phyloP scores from a whole-genome alignment of 2,329 filamentous ascomycete species.

The Aspergillus sp. region DNA sequence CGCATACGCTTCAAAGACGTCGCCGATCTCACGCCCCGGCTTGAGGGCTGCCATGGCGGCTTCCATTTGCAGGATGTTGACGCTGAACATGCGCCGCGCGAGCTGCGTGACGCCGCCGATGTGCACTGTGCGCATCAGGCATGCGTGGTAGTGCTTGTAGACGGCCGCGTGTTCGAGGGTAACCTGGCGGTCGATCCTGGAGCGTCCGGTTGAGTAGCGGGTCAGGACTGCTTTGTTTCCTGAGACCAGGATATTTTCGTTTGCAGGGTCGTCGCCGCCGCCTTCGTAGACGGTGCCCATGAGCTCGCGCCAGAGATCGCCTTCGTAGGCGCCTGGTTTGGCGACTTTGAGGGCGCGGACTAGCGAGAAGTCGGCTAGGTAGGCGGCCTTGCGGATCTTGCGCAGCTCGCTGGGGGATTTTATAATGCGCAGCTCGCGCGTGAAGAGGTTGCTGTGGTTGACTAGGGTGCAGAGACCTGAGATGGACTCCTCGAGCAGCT shows the following conservation, averaged over 20 bases:
- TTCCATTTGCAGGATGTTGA: conserved; percentile 30
- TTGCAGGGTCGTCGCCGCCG: conserved; percentile 35
- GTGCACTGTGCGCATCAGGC: conserved; percentile 34
- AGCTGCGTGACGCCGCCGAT: conserved; percentile 29
- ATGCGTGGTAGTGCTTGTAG: conserved; percentile 37
- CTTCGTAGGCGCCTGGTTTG: conserved; percentile 36
- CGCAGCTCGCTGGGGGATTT: conserved; percentile 31
- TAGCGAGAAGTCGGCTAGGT: conserved; percentile 35
- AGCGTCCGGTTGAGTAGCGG: conserved; percentile 32
- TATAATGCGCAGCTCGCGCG: conserved; percentile 32
- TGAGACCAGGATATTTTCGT: conserved; percentile 36
- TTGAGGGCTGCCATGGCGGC: conserved; percentile 29
- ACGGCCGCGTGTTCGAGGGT: conserved; percentile 34
- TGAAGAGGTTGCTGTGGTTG: conserved; percentile 31
- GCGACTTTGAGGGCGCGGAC: conserved; percentile 34
- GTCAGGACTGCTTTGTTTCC: conserved; percentile 35
- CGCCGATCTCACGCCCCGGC: conserved; percentile 26
- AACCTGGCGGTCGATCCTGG: conserved; percentile 32
- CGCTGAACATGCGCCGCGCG: conserved; percentile 25
- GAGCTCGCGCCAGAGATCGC: conserved; percentile 35
- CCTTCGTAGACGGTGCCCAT: conserved; percentile 36
- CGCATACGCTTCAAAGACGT: conserved; percentile 30
- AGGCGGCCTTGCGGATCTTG: conserved; percentile 34
- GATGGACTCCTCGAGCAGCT: conserved; percentile 31
- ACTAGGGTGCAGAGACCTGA: conserved; percentile 28